Evolutionary conservation across 139 green algal species (phyloP), one percentile per base, ranked within the genome.

Genomic region (Pycnococcus provasolii): DNA sequence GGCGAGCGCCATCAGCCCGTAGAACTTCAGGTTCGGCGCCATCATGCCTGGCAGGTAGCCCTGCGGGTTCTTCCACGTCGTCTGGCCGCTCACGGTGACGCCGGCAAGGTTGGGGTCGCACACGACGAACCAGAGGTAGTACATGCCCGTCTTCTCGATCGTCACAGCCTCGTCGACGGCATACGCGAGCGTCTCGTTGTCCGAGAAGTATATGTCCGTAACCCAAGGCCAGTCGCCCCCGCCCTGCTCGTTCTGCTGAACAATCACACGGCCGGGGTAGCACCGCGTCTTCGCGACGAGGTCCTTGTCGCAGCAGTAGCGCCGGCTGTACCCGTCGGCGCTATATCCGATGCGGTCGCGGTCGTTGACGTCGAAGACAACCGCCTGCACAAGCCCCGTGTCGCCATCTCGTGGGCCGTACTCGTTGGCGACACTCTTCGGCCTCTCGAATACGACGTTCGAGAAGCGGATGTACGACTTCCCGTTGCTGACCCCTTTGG

Each of bases 91-190:
- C 8, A 88, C 71, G 41, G 69, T 79, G 41, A 81, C 67, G 41
- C 65, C 79, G 3, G 68, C 76, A 0, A 87, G 79, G 42, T 79
- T 76, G 3, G 76, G 74, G 60, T 87, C 83, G 53, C 83, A 89
- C 42, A 76, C 73, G 11, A 88, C 74, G 60, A 87, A 89, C 82
- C 81, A 87, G 42, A 89, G 70, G 72, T 88, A 85, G 77, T 89
- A 89, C 83, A 89, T 84, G 40, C 83, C 83, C 3, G 80, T 85
- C 42, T 79, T 51, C 41, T 72, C 53, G 42, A 89, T 81, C 39
- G 72, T 70, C 58, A 88, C 72, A 13, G 72, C 68, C 58, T 71
- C 67, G 48, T 70, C 68, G 13, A 58, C 64, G 15, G 53, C 52
- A n/a, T 67, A 67, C 39, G 67, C 69, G 2, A 75, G n/a, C 2